Base-by-base conservation (phyloP, 805 yeast species). In the Teunomyces tritomae region DNA sequence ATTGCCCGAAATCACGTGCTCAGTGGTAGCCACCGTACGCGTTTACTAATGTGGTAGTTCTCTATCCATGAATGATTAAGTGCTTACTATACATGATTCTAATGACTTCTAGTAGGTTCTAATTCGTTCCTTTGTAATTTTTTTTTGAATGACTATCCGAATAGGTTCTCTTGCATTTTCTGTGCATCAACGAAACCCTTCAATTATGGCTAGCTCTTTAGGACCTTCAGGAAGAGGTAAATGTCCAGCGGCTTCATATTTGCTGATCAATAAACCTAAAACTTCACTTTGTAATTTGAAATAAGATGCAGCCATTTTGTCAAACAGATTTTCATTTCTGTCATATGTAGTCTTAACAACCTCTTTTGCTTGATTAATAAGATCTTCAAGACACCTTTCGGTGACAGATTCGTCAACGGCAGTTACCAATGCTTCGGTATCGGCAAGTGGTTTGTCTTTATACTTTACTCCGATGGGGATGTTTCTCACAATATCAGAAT, bases 151-250 rank as follows among this genome's bases (percentile, higher is more conserved):
- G 34, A 32, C 34, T 7, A 44, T 27, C 13, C 24, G 24, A 20
- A 20, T n/a, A 20, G 24, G 24, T 20, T 20, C 6, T 20, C 24
- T 4, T 20, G 24, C 6, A 20, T 20, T 20, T 6, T 20, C 24
- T 20, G 6, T 20, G 1, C 24, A 14, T 29, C 43, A 37, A 16
- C 20, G 29, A 16, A 37, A 37, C 13, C 40, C 29, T 24, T 37
- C 40, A 20, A 37, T 24, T 7, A 20, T 37, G 16, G 29, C 40
- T 16, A 24, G 26, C n/a, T 37, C 40, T 10, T 24, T 24, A 9
- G 40, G 40, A 11, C 40, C 40, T 7, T 37, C 40, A 8, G 40
- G 40, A 37, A 37, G 40, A 11, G 40, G 40, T 26, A 37, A 37
- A 6, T 37, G 40, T 7, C 40, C 40, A 6, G 27, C 40, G 4